Conservation (phyloP, 2,329 filamentous ascomycete genomes). For the Ascochyta clinopodiicola region DNA sequence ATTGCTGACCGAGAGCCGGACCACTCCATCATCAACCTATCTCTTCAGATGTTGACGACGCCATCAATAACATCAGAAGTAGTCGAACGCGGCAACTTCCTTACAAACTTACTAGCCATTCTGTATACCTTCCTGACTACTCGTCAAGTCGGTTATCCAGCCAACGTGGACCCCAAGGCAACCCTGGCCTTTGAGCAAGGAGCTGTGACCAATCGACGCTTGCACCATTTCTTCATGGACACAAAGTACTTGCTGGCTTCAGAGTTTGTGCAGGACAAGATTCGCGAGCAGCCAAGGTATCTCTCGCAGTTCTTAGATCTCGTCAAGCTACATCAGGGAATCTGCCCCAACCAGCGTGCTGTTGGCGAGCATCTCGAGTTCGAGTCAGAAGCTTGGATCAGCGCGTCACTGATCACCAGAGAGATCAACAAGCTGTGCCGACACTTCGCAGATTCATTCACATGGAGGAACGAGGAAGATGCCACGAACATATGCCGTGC, state of each 20-base stretch:
- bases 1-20: constrained; percentile 96
- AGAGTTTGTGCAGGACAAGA: constrained; percentile 82
- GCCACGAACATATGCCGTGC: constrained; percentile 70
- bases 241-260: constrained; percentile 90
- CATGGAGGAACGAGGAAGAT: constrained; percentile 70
- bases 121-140: constrained; percentile 97
- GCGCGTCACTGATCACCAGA: constrained; percentile 88
- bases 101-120: constrained; percentile 94
- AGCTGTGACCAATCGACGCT: constrained; percentile 89
- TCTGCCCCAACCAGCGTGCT: constrained; percentile 91
- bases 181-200: constrained; percentile 93
- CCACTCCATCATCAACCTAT: constrained; percentile 97
- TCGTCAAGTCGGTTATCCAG: constrained; percentile 91
- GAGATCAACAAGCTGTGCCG: constrained; percentile 94
- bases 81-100: constrained; percentile 91
- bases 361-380: constrained; percentile 97
- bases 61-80: constrained; percentile 96
- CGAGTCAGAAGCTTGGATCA: constrained; percentile 98
- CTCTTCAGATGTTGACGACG: constrained; percentile 93
- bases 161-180: constrained; percentile 83
- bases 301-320: constrained; percentile 93
- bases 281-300: constrained; percentile 85
- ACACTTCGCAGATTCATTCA: constrained; percentile 87
- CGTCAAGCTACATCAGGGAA: constrained; percentile 94
- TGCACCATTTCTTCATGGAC: constrained; percentile 98